These are phyloP conservation scores for Sarocladiaceae sp. DNA, from an alignment of 2,329 filamentous ascomycete species.

Conservation along the genomic window DNA sequence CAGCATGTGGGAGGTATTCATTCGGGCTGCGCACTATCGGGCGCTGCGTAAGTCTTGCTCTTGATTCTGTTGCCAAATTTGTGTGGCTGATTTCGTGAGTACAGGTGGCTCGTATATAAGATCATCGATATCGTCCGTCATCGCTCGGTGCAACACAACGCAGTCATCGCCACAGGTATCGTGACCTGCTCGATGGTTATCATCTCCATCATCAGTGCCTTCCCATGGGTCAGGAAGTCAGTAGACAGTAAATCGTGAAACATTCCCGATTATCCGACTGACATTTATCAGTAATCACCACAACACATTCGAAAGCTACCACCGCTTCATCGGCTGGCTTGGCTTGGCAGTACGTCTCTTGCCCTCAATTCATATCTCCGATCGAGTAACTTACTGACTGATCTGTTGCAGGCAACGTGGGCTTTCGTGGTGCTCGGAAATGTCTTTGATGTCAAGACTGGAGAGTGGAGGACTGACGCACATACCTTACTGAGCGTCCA, in stretches of 20 bases:
- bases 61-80: background rate
- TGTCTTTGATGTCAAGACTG: conserved; percentile 29
- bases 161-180: conserved; percentile 32
- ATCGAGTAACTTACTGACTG: background rate
- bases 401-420: conserved; percentile 27
- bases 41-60: conserved; percentile 25
- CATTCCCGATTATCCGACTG: background rate
- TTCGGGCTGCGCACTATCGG: conserved; percentile 34
- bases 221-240: conserved; percentile 38
- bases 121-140: conserved; percentile 31
- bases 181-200: conserved; percentile 33
- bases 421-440: conserved; percentile 34
- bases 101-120: conserved; percentile 34
- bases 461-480: conserved; percentile 28
- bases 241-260: conserved; percentile 12
- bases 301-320: conserved; percentile 36
- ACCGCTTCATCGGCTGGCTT: conserved; percentile 38
- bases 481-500: conserved; percentile 30
- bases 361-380: background rate
- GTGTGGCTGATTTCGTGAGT: conserved; percentile 11
- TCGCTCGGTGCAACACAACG: conserved; percentile 24
- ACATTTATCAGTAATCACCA: conserved; percentile 29
- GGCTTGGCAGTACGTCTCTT: conserved; percentile 27
- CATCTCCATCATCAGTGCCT: conserved; percentile 33
- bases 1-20: conserved; percentile 39